phyloP scores from a whole-genome alignment of 2,329 filamentous ascomycete genomes.

The Penicillium sp. region DNA sequence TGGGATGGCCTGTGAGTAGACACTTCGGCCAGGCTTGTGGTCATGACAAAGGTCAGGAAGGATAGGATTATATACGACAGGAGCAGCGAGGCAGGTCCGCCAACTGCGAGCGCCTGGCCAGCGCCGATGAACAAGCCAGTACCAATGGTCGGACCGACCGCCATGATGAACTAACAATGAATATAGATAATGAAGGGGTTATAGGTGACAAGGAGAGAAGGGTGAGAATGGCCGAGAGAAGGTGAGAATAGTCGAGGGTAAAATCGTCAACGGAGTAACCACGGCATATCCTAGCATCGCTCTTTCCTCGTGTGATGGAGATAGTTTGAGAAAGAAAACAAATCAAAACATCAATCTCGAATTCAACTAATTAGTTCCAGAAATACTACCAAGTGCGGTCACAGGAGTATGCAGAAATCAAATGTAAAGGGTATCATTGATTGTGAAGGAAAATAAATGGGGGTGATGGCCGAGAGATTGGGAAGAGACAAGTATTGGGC shows the following conservation, averaged over 20 bases:
- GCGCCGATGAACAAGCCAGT: slow-evolving; percentile 56
- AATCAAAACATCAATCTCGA: background rate
- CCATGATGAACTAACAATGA: slow-evolving; percentile 43
- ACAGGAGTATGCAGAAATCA: slow-evolving; percentile 1
- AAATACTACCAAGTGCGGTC: background rate
- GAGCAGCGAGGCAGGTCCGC: slow-evolving; percentile 52
- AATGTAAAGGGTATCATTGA: slow-evolving; percentile 24
- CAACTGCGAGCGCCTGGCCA: slow-evolving; percentile 52
- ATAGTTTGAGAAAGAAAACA: background rate
- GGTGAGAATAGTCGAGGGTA: background rate
- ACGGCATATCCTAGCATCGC: slow-evolving; percentile 7
- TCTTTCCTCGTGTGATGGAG: slow-evolving; percentile 8
- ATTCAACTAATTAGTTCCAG: background rate
- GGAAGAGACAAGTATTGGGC: background rate
- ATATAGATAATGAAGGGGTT: slow-evolving; percentile 7
- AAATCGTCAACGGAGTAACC: background rate
- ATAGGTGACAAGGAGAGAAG: background rate
- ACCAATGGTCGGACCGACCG: slow-evolving; percentile 56
- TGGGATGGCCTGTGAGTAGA: slow-evolving; percentile 38
- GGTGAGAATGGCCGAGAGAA: background rate
- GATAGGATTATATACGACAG: slow-evolving; percentile 53
- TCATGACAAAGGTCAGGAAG: slow-evolving; percentile 46
- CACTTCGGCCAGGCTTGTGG: slow-evolving; percentile 46
- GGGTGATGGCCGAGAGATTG: background rate
- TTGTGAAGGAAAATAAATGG: slow-evolving; percentile 4